Evolutionary conservation across 2,329 filamentous ascomycete species (phyloP), one percentile per base, ranked within the genome.

Genomic region (Myriosclerotinia duriaeana): DNA sequence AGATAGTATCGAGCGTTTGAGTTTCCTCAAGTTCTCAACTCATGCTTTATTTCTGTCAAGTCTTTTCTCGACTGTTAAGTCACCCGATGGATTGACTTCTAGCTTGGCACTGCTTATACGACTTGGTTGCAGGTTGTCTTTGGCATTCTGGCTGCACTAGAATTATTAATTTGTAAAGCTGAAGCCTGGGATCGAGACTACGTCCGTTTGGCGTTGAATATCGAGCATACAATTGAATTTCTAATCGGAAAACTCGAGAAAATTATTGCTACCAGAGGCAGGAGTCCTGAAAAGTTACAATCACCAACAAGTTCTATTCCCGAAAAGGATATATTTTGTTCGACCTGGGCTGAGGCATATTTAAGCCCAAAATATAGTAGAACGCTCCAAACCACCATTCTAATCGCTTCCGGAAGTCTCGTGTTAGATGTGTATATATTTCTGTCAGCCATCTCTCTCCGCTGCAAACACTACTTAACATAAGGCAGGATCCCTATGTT

Each of bases 1-100:
- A n/a, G 69, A 70, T 42, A 66, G 66, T 52, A 22, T 54, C 15
- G 48, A 69, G 22, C 69, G 56, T 36, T 17, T 70, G 1, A 65
- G 52, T 30, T n/a, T n/a, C n/a, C n/a, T n/a, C n/a, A n/a, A n/a
- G 64, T 66, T 30, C 53, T 67, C 20, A 54, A 69, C 44, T 48
- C 63, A 22, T 69, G 65, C 26, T 64, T 69, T 15, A n/a, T 54
- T 15, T 60, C 63, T 6, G 60, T 69, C 42, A 61, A 69, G 56
- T 38, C 55, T 12, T 70, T 61, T 22, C 64, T 67, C 7, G 36
- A 62, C 15, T 7, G 17, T 8, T 54, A 69, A 36, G 50, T 67
- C 22, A 55, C 65, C 3, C 36, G 44, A 15, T 53, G 40, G 2
- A 42, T 48, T 0, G 36, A 54, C 6, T 38, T 67, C 3, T 53